A percentile compares a stretch with the other conserved stretches of the same genome.
phyloP scores from a whole-genome alignment of 331 rosid species.

The Cydonia oblonga region DNA sequence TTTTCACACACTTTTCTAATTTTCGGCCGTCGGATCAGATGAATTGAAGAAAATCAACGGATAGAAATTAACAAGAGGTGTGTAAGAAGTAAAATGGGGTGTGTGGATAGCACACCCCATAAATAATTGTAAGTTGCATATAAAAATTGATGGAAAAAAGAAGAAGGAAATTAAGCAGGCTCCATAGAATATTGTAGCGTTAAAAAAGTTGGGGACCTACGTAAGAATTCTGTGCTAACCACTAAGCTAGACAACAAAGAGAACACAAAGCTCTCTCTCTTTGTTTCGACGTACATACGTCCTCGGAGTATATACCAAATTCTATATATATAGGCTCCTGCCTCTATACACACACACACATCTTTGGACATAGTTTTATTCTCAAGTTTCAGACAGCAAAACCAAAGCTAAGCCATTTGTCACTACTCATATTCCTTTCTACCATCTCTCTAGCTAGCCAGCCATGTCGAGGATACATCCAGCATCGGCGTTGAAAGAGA shows the following conservation, averaged over 20 bases:
- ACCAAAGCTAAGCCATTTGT: not conserved
- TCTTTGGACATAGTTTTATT: not conserved
- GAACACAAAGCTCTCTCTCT: not conserved
- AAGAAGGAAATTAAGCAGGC: not conserved
- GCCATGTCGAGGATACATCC: slow-evolving; percentile 39
- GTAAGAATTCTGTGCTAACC: slow-evolving; percentile 12
- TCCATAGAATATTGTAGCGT: not conserved
- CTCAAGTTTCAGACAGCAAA: not conserved
- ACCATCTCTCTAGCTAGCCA: not conserved
- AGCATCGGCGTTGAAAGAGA: not conserved
- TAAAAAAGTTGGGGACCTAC: slow-evolving; percentile 17
- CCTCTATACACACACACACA: not conserved
- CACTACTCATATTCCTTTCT: not conserved
- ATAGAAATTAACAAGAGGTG: too few relatives aligned
- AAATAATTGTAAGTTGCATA: not conserved
- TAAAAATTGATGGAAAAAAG: not conserved
- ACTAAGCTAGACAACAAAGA: not conserved
- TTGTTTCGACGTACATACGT: not conserved
- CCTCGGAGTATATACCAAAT: not conserved
- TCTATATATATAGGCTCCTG: not conserved
- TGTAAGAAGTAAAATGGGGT: too few relatives aligned
- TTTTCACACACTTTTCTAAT: too few relatives aligned
- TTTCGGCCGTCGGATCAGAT: too few relatives aligned
- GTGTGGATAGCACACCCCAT: too few relatives aligned
- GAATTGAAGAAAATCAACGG: too few relatives aligned